A percentile compares a stretch with the other conserved stretches of the same genome.
phyloP scores from a whole-genome alignment of 2,329 filamentous ascomycete species.

The Phaeomoniella chlamydospora region DNA sequence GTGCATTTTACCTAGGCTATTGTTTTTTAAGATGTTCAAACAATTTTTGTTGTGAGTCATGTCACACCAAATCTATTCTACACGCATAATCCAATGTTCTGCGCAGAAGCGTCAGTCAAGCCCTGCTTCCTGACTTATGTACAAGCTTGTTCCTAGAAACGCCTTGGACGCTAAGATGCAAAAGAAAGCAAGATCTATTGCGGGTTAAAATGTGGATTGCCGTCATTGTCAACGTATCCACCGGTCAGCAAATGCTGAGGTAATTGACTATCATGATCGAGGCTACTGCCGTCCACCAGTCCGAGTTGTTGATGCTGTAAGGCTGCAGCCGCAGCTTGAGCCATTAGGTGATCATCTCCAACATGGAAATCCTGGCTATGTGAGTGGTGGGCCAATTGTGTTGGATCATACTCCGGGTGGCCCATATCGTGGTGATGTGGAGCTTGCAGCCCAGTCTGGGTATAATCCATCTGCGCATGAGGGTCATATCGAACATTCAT shows the following conservation, averaged over 20 bases:
- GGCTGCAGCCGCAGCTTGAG: constrained; percentile 15
- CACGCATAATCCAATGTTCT: too few relatives aligned
- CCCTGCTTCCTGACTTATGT: too few relatives aligned
- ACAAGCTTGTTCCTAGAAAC: too few relatives aligned
- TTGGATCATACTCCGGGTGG: constrained; percentile 21
- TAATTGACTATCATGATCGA: constrained; percentile 22
- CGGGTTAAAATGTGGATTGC: constrained; percentile 17
- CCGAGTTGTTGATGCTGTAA: constrained; percentile 22
- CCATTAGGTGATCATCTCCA: constrained; percentile 22
- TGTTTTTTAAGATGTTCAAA: too few relatives aligned
- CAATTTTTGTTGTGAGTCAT: too few relatives aligned
- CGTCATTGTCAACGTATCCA: constrained; percentile 22
- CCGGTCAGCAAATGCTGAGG: constrained; percentile 23
- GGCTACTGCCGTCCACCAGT: constrained; percentile 19
- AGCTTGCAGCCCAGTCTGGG: constrained; percentile 5
- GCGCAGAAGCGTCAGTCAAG: too few relatives aligned
- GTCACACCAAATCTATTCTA: too few relatives aligned
- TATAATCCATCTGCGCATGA: constrained; percentile 12
- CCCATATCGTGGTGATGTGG: constrained; percentile 15
- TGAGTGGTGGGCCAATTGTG: constrained; percentile 18
- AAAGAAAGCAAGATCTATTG: constrained; percentile 10
- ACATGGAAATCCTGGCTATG: constrained; percentile 24
- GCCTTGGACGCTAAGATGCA: constrained; percentile 3
- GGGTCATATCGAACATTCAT: constrained; percentile 14
- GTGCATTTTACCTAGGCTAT: too few relatives aligned